A percentile compares a stretch with the other conserved stretches of the same genome.
These are phyloP conservation scores for Hymenoscyphus occultus DNA, from an alignment of 2,329 filamentous ascomycete genomes.

Conservation along the genomic window DNA sequence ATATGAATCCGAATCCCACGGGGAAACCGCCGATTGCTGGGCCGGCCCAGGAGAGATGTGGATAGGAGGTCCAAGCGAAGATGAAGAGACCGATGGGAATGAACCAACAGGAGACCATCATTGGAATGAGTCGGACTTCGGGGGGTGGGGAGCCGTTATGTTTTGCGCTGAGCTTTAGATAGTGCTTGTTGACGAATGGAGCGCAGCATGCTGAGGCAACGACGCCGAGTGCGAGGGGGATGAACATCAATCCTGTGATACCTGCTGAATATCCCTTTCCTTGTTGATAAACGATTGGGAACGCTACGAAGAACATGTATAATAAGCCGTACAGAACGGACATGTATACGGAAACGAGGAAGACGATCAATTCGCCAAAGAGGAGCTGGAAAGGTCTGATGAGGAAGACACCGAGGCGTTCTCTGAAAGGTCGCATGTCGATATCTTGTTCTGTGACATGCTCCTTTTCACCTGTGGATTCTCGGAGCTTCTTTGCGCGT, in stretches of 20 bases:
- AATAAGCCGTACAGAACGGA: conserved; percentile 60
- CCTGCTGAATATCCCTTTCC: conserved; percentile 76
- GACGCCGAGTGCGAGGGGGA: conserved; percentile 76
- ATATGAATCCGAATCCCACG: conserved; percentile 64
- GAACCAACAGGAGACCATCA: conserved; percentile 75
- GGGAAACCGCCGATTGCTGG: conserved; percentile 56
- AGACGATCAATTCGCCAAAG: conserved; percentile 79
- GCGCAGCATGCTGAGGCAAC: conserved; percentile 63
- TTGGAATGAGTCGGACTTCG: conserved; percentile 75
- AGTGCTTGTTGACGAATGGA: conserved; percentile 77
- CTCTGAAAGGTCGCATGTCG: conserved; percentile 64
- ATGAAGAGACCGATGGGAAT: conserved; percentile 66
- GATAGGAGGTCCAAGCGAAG: conserved; percentile 64
- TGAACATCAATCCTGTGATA: conserved; percentile 81
- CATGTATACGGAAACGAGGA: conserved; percentile 84
- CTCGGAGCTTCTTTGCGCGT: conserved; percentile 69
- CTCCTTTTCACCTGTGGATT: conserved; percentile 61
- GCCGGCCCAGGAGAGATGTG: conserved; percentile 53
- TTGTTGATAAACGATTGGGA: conserved; percentile 64
- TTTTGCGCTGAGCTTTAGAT: conserved; percentile 59
- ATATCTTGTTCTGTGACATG: conserved; percentile 81
- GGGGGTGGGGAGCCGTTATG: conserved; percentile 72
- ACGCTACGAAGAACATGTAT: conserved; percentile 50
- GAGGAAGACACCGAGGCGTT: conserved; percentile 71
- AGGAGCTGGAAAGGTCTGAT: conserved; percentile 82